Conservation (phyloP, 371 early-diverging fungal species). For the Conidiobolus incongruus region DNA sequence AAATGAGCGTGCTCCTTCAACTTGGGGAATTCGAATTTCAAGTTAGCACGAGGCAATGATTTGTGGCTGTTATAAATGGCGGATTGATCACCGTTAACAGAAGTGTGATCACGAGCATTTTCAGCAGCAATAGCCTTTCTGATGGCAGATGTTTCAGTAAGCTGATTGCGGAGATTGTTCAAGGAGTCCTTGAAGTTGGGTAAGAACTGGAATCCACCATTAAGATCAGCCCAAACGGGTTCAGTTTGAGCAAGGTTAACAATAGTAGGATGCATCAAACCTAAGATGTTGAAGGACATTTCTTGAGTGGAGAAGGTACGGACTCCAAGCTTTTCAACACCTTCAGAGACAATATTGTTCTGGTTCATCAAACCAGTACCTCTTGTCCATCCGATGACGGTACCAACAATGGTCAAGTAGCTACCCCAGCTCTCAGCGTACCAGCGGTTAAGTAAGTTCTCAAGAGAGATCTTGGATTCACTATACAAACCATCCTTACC, state of each 20-base stretch:
- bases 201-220: slow-evolving; percentile 75
- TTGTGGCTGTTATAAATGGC: slow-evolving; percentile 48
- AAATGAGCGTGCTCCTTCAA: slow-evolving; percentile 39
- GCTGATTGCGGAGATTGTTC: slow-evolving; percentile 43
- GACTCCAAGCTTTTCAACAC: slow-evolving; percentile 72
- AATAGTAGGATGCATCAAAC: slow-evolving; percentile 70
- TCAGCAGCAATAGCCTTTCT: slow-evolving; percentile 68
- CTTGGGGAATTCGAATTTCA: slow-evolving; percentile 77
- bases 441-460: slow-evolving; percentile 84
- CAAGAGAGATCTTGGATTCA: slow-evolving; percentile 84
- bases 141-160: slow-evolving; percentile 64
- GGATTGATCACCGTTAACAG: slow-evolving; percentile 48
- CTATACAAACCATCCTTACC: slow-evolving; percentile 85
- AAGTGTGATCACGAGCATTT: slow-evolving; percentile 48
- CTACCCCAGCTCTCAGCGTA: slow-evolving; percentile 74
- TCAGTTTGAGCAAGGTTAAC: slow-evolving; percentile 51
- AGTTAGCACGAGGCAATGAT: slow-evolving; percentile 78
- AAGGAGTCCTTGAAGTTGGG: slow-evolving; percentile 56
- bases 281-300: slow-evolving; percentile 88
- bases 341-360: slow-evolving; percentile 82
- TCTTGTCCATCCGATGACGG: slow-evolving; percentile 94
- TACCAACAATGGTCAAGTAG: slow-evolving; percentile 76
- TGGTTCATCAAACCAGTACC: slow-evolving; percentile 88
- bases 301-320: slow-evolving; percentile 84
- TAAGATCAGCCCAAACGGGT: slow-evolving; percentile 85